Percentiles rank a stretch among this genome's conserved stretches.
Evolutionary conservation across 495 filamentous ascomycete species (phyloP).

Genomic region (Lasiosphaeria miniovina): DNA sequence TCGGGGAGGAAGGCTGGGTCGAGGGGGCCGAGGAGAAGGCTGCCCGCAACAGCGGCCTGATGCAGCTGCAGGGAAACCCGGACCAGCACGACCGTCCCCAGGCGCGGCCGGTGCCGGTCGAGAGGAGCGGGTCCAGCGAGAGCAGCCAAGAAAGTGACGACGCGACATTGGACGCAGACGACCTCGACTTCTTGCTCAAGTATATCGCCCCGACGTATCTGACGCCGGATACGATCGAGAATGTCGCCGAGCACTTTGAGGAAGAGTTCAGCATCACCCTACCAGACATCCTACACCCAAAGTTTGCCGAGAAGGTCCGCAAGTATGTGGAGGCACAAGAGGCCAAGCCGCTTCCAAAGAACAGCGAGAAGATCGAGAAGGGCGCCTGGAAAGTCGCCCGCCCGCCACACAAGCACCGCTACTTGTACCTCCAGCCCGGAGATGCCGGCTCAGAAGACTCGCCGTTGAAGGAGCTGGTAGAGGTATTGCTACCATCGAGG

Average conservation of each 20-base stretch:
- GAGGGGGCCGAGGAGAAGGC: slow-evolving; percentile 84
- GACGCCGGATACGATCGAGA: slow-evolving; percentile 87
- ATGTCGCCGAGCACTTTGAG: slow-evolving; percentile 71
- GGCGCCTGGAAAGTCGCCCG: slow-evolving; percentile 69
- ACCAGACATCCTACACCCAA: slow-evolving; percentile 69
- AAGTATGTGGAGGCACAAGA: slow-evolving; percentile 67
- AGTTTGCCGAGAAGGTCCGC: slow-evolving; percentile 67
- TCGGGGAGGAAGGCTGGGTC: slow-evolving; percentile 91
- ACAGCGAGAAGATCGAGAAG: slow-evolving; percentile 57
- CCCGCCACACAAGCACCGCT: slow-evolving; percentile 95
- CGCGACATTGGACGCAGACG: slow-evolving; percentile 58
- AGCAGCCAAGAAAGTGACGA: slow-evolving; percentile 45
- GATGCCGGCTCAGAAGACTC: slow-evolving; percentile 29
- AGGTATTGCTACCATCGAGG: slow-evolving; percentile 74
- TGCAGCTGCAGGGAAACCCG: slow-evolving; percentile 86
- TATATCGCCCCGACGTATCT: slow-evolving; percentile 88
- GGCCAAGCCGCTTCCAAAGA: slow-evolving; percentile 40
- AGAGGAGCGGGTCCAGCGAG: slow-evolving; percentile 40
- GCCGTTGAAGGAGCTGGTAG: slow-evolving; percentile 73
- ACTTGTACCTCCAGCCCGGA: slow-evolving; percentile 67
- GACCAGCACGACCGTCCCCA: slow-evolving; percentile 83
- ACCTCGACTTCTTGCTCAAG: slow-evolving; percentile 82
- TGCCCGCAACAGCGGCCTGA: slow-evolving; percentile 81
- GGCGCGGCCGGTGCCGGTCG: slow-evolving; percentile 51
- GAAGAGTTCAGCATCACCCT: slow-evolving; percentile 80